These are phyloP conservation scores for Cryptosporidium sp. DNA, from an alignment of 169 alveolate genomes.

Conservation along the genomic window DNA sequence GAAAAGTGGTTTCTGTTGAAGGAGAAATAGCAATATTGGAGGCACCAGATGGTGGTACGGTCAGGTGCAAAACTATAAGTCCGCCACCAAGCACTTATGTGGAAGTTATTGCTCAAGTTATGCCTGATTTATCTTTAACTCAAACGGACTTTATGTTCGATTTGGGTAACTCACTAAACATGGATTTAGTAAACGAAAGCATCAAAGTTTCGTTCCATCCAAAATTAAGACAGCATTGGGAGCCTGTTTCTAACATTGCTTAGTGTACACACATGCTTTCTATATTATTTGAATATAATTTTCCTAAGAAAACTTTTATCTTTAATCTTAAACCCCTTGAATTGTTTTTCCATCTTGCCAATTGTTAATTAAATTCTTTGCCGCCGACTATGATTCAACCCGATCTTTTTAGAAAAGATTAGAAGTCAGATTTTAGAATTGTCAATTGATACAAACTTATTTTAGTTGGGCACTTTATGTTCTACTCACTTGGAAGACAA, in stretches of 20 bases:
- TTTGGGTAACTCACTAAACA: constrained; percentile 58
- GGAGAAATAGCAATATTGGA: constrained; percentile 57
- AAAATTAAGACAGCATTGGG: constrained; percentile 59
- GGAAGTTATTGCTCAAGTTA: constrained; percentile 71
- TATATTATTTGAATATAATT: neutral
- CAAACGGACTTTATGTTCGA: constrained; percentile 74
- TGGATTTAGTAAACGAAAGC: constrained; percentile 70
- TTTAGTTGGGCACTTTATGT: too few species aligned
- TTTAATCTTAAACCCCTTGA: neutral
- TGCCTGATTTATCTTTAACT: constrained; percentile 53
- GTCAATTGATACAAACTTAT: too few species aligned
- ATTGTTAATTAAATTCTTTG: too few species aligned
- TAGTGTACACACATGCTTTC: neutral
- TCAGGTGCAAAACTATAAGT: constrained; percentile 54
- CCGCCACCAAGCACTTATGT: constrained; percentile 74
- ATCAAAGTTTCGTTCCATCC: constrained; percentile 68
- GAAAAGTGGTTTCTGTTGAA: constrained; percentile 54
- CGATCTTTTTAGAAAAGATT: too few species aligned
- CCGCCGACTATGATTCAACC: too few species aligned
- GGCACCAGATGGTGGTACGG: constrained; percentile 75
- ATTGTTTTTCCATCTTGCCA: neutral
- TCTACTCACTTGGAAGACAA: neutral
- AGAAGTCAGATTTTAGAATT: neutral
- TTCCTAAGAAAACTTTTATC: neutral
- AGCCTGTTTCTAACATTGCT: constrained; percentile 39